These are phyloP conservation scores for Nakazawaea ernobii DNA, from an alignment of 805 yeast genomes.

Conservation along the genomic window DNA sequence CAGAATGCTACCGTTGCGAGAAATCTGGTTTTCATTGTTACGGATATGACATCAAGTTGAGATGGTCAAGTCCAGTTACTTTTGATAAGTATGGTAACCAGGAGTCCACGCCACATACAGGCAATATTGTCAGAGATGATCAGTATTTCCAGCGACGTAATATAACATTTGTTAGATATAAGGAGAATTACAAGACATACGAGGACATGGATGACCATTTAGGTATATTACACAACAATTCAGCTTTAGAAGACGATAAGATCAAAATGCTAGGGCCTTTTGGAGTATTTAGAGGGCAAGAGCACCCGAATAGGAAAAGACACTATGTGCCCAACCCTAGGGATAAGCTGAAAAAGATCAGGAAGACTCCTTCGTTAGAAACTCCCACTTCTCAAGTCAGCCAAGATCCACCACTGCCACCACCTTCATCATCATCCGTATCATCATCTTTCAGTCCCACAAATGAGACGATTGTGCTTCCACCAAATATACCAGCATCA, in stretches of 20 bases:
- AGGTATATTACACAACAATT: slow-evolving; percentile 44
- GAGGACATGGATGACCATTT: slow-evolving; percentile 78
- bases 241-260: slow-evolving; percentile 31
- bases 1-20: slow-evolving; percentile 65
- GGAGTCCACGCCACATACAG: slow-evolving; percentile 18
- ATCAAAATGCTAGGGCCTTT: slow-evolving; percentile 70
- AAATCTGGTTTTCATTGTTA: slow-evolving; percentile 66
- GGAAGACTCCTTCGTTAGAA: too few species aligned
- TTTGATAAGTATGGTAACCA: slow-evolving; percentile 43
- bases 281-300: slow-evolving; percentile 64
- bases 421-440: background rate
- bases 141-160: slow-evolving; percentile 65
- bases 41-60: slow-evolving; percentile 75
- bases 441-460: slow-evolving; percentile 2
- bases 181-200: slow-evolving; percentile 57
- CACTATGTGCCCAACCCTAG: slow-evolving; percentile 14
- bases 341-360: slow-evolving; percentile 12
- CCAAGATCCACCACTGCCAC: background rate
- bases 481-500: background rate
- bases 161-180: slow-evolving; percentile 69
- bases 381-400: too few species aligned
- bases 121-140: slow-evolving; percentile 25
- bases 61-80: slow-evolving; percentile 64
- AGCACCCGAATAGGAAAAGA: slow-evolving; percentile 12
- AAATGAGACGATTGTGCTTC: background rate